Evolutionary conservation across 83 land plant genomes (phyloP).

Genomic region (Larix sibirica): DNA sequence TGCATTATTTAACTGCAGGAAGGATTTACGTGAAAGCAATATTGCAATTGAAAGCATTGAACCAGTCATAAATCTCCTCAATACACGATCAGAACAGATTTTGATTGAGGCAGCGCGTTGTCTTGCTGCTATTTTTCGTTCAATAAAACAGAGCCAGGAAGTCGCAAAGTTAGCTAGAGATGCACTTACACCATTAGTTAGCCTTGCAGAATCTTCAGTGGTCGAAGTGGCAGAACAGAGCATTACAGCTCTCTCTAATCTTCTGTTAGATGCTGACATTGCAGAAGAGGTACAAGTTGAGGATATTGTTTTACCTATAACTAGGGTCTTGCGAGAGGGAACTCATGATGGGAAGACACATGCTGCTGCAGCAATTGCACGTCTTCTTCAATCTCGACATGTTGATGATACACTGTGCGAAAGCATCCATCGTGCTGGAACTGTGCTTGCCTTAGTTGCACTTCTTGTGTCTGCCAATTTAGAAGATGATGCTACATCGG

Average conservation of each 20-base stretch:
- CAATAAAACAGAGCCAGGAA: conserved; percentile 67
- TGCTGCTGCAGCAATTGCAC: conserved; percentile 93
- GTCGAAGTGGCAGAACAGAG: conserved; percentile 85
- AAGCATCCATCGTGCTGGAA: conserved; percentile 81
- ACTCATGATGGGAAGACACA: conserved; percentile 75
- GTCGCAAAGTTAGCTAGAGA: conserved; percentile 73
- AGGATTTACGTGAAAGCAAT: conserved; percentile 88
- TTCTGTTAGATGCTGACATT: conserved; percentile 72
- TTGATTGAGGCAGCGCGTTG: conserved; percentile 74
- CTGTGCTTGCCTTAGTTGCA: conserved; percentile 86
- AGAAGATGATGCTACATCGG: conserved; percentile 67
- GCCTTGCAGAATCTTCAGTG: conserved; percentile 66
- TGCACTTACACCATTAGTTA: conserved; percentile 64
- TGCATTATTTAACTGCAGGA: conserved; percentile 67
- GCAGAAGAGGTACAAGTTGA: conserved; percentile 70
- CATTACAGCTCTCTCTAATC: conserved; percentile 84
- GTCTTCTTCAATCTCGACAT: conserved; percentile 63
- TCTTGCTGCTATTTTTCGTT: conserved; percentile 91
- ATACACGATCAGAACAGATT: conserved; percentile 62
- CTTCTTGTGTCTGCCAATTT: conserved; percentile 60
- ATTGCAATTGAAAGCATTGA: conserved; percentile 66
- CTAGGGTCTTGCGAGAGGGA: conserved; percentile 88
- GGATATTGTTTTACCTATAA: conserved; percentile 82
- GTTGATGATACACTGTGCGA: conserved; percentile 67
- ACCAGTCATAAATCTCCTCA: conserved; percentile 65